phyloP scores from a whole-genome alignment of 1,284 basidiomycete genomes.

The Tranzscheliella williamsii region DNA sequence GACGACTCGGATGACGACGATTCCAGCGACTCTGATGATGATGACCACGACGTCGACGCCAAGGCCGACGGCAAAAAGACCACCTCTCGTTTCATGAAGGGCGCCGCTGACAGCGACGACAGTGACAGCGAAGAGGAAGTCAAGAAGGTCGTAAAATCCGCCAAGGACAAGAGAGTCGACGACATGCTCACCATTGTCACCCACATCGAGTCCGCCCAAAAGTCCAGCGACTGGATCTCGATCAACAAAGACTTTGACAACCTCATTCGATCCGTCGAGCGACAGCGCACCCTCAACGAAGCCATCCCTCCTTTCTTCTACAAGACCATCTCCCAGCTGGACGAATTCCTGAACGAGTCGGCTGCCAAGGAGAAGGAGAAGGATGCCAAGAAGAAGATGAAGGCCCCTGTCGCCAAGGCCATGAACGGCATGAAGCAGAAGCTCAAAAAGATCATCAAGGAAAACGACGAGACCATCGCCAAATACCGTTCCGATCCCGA shows the following conservation, averaged over 20 bases:
- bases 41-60: conserved; percentile 1
- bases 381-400: conserved; percentile 92
- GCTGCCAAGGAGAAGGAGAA: conserved; percentile 71
- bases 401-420: conserved; percentile 88
- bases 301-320: conserved; percentile 86
- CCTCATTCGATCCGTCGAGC: conserved; percentile 82
- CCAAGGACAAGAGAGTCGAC: conserved; percentile 80
- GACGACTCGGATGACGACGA: conserved; percentile 38
- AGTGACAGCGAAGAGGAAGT: conserved; percentile 74
- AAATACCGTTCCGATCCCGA: conserved; percentile 77
- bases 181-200: conserved; percentile 87
- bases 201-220: conserved; percentile 89
- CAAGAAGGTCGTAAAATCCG: conserved; percentile 76
- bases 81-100: conserved; percentile 59
- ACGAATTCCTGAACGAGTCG: conserved; percentile 74
- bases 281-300: conserved; percentile 81
- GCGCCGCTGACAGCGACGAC: conserved; percentile 60
- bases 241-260: conserved; percentile 92
- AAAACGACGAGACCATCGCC: conserved; percentile 80
- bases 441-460: conserved; percentile 86
- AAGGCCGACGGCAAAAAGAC: conserved; percentile 39
- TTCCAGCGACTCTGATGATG: conserved; percentile 36
- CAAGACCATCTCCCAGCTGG: conserved; percentile 75
- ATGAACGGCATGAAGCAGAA: conserved; percentile 97
- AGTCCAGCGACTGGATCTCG: conserved; percentile 89